Conservation (phyloP, 768 basidiomycete species). For the Ephemerocybe angulata region DNA sequence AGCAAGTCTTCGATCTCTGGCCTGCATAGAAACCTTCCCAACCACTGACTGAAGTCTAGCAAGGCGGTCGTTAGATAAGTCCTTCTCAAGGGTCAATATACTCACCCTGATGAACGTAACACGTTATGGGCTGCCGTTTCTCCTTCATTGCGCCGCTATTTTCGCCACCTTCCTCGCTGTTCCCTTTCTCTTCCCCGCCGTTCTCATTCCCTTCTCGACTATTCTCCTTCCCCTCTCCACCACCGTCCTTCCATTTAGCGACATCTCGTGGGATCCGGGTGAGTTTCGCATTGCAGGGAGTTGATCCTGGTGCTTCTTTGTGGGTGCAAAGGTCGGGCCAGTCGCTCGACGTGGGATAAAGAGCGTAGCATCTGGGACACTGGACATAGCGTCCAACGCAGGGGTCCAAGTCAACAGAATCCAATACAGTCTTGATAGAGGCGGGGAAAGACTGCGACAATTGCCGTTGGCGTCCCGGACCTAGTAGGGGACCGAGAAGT, state of each 20-base stretch:
- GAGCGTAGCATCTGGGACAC: not conserved
- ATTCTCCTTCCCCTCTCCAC: too few relatives aligned
- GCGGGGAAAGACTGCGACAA: not conserved
- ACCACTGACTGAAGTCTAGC: constrained; percentile 19
- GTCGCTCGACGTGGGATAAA: not conserved
- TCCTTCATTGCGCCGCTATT: too few relatives aligned
- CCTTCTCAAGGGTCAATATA: too few relatives aligned
- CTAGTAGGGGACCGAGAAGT: not conserved
- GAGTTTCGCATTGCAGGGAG: not conserved
- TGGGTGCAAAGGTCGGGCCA: not conserved
- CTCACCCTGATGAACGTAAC: constrained; percentile 20
- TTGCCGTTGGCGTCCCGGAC: not conserved
- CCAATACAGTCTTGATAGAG: not conserved
- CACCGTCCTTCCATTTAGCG: too few relatives aligned
- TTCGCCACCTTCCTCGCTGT: too few relatives aligned
- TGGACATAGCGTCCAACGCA: not conserved
- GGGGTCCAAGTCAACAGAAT: not conserved
- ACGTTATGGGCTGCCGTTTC: not conserved
- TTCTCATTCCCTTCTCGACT: too few relatives aligned
- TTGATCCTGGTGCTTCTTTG: not conserved
- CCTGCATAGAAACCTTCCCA: constrained; percentile 16
- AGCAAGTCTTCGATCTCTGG: constrained; percentile 18
- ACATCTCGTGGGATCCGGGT: not conserved
- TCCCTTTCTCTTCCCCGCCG: too few relatives aligned
- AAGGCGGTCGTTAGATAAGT: too few relatives aligned